phyloP scores from a whole-genome alignment of 768 basidiomycete genomes.

The Phanerochaete carnosa region DNA sequence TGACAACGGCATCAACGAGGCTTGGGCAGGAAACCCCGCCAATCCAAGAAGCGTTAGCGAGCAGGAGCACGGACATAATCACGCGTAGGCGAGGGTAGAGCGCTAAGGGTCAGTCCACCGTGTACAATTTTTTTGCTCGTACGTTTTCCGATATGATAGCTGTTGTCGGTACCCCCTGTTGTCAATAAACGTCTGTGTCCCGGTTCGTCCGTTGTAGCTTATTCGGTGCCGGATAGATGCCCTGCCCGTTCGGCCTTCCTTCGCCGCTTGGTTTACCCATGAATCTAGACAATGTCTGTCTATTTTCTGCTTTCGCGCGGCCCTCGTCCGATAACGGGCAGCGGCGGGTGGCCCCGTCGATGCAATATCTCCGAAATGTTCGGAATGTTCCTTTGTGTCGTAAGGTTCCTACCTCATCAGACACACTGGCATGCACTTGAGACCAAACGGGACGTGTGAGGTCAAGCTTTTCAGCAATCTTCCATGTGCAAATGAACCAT shows the following conservation, averaged over 20 bases:
- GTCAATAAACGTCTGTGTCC: neutral
- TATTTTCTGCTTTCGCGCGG: neutral
- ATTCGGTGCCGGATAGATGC: neutral
- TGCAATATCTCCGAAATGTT: neutral
- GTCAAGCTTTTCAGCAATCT: too few species aligned
- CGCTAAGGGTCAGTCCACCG: neutral
- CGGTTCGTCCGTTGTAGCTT: neutral
- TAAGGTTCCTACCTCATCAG: neutral
- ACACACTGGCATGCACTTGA: neutral
- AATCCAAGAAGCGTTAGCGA: neutral
- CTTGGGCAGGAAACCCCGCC: neutral
- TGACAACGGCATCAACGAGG: too few species aligned
- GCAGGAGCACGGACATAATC: neutral
- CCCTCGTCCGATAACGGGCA: neutral
- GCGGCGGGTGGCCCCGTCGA: neutral
- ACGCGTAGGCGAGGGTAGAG: neutral
- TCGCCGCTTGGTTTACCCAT: too few species aligned
- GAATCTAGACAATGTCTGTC: too few species aligned
- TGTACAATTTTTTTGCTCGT: neutral
- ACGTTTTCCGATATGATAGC: neutral
- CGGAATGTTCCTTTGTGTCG: neutral
- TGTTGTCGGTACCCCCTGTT: neutral
- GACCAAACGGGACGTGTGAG: neutral
- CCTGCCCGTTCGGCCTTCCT: too few species aligned
- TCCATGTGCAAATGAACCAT: too few species aligned